Evolutionary conservation across 768 basidiomycete species (phyloP), one percentile per base, ranked within the genome.

Genomic region (Strobilomyces echinocephalus): DNA sequence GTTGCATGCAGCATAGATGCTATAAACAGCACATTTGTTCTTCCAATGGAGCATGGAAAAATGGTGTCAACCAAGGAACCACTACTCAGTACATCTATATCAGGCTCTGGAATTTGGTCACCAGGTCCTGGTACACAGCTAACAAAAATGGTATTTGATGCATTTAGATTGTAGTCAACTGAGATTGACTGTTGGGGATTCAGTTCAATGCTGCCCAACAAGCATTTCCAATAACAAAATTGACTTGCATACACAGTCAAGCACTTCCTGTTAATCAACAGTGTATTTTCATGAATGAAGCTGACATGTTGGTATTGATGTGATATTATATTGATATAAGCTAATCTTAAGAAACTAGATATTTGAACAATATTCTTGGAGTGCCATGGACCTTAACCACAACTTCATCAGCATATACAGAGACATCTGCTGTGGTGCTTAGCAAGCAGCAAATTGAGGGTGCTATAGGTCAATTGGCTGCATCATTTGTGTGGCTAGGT

Each of bases 401-500:
- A 18, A n/a, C 41, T 49, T 1, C 45, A 14, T 5, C 28, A 16
- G 12, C n/a, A 36, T 10, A n/a, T 11, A 12, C 9, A 10, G 3
- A 31, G 1, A 4, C 7, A 34, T 16, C 28, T 8, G 8, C 28
- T 28, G 11, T 47, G 0, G 28, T 8, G 16, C 38, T 59, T 28
- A 7, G 10, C 1, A 2, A 5, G 4, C 15, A 4, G 7, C 21
- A 56, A 20, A 42, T 59, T 35, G 48, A 59, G 33, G 21, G 38
- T 56, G 44, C 44, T 18, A 8, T 56, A 10, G 50, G 47, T 24
- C 21, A 46, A 8, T 11, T 33, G 5, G 35, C 50, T 41, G 54
- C 57, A 7, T 28, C 33, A 38, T 33, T 39, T 16, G 36, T 58
- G 14, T 58, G 57, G 57, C 9, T 53, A 14, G 50, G 58, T 56